Evolutionary conservation across 305 asterid genomes (phyloP).

Genomic region (Fraxinus xanthoxyloides): DNA sequence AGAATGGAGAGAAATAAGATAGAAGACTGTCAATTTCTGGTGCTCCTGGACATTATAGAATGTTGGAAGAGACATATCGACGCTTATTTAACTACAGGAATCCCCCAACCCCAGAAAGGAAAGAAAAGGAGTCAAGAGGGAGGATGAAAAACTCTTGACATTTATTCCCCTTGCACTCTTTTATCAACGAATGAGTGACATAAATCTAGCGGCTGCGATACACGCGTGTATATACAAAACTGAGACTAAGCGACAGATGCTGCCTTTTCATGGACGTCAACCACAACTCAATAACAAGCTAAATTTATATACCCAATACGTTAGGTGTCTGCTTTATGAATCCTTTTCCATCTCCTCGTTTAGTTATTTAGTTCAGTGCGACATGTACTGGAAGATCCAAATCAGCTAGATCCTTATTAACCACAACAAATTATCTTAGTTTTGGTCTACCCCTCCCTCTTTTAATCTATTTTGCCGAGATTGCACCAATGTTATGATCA

Average conservation of each 20-base stretch:
- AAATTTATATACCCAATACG: neutral
- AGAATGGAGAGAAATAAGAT: slow-evolving; percentile 2
- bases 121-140: neutral
- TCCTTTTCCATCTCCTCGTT: neutral
- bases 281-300: neutral
- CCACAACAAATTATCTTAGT: neutral
- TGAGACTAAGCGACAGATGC: neutral
- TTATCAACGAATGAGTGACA: neutral
- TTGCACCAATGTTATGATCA: neutral
- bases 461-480: neutral
- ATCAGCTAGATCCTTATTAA: neutral
- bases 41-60: neutral
- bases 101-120: neutral
- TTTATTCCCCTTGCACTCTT: neutral
- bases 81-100: neutral
- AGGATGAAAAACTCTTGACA: neutral
- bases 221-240: neutral
- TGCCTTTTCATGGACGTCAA: neutral
- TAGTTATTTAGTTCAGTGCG: neutral
- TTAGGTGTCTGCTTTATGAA: neutral
- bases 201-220: neutral
- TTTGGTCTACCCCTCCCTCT: neutral
- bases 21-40: neutral
- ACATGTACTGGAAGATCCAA: neutral
- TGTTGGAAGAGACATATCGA: neutral